These are phyloP conservation scores for Asterophora lycoperdoides DNA, from an alignment of 768 basidiomycete species.

Conservation along the genomic window DNA sequence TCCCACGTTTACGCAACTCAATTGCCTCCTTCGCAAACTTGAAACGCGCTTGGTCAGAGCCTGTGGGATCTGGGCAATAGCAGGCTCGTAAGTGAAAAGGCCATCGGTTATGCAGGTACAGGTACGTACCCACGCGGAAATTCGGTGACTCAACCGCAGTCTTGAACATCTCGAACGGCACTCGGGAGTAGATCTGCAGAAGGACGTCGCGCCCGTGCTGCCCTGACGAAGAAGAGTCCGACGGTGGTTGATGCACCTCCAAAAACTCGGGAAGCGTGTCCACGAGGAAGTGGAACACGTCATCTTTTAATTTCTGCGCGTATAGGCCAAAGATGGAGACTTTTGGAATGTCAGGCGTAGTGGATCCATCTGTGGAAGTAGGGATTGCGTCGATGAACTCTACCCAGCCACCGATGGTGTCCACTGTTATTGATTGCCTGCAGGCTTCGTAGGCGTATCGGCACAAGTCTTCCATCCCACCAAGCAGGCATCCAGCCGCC, in stretches of 20 bases:
- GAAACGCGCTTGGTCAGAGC: conserved; percentile 82
- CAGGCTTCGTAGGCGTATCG: conserved; percentile 75
- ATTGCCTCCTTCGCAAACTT: conserved; percentile 91
- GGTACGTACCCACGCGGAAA: conserved; percentile 69
- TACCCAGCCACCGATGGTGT: conserved; percentile 74
- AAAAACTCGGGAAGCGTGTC: conserved; percentile 66
- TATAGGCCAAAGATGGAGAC: conserved; percentile 72
- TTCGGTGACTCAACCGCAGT: conserved; percentile 72
- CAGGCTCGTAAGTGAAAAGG: conserved; percentile 19
- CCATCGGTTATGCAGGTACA: background rate
- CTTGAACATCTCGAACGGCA: conserved; percentile 89
- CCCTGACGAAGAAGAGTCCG: conserved; percentile 34
- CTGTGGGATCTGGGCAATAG: conserved; percentile 33
- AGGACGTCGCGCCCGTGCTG: conserved; percentile 63
- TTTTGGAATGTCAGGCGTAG: conserved; percentile 45
- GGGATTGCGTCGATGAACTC: conserved; percentile 65
- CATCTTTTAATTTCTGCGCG: conserved; percentile 69
- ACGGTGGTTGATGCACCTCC: conserved; percentile 41
- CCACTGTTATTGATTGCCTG: conserved; percentile 68
- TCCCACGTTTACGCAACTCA: conserved; percentile 75
- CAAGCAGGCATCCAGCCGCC: conserved; percentile 79
- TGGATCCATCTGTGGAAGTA: conserved; percentile 44
- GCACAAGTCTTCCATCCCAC: conserved; percentile 84
- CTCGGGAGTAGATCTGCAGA: conserved; percentile 68
- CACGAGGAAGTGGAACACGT: conserved; percentile 75